phyloP scores from a whole-genome alignment of 257 asterid species.

The Pogostemon cablin region DNA sequence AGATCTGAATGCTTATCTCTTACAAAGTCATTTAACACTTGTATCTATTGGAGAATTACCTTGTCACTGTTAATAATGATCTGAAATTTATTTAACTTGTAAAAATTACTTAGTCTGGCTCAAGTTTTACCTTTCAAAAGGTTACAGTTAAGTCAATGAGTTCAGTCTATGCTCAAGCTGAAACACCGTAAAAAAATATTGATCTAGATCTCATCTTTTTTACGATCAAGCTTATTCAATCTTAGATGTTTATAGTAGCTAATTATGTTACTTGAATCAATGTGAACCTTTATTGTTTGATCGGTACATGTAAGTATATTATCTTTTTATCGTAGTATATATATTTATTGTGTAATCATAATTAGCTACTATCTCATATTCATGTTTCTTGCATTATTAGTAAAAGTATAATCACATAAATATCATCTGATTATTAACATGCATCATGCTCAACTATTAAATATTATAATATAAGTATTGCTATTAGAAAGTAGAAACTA shows the following conservation, averaged over 20 bases:
- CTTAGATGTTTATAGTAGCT: background rate
- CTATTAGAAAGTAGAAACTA: background rate
- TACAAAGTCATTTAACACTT: slow-evolving; percentile 15
- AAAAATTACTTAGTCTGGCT: background rate
- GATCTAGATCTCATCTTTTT: background rate
- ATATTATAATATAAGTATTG: background rate
- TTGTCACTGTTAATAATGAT: background rate
- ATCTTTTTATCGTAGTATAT: background rate
- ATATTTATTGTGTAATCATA: background rate
- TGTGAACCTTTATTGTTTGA: background rate
- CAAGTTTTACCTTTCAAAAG: slow-evolving; percentile 7
- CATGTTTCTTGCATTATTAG: background rate
- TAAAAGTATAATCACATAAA: background rate
- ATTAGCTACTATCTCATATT: background rate
- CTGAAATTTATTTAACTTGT: slow-evolving; percentile 2
- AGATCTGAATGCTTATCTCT: background rate
- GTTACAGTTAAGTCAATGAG: background rate
- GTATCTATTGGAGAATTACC: slow-evolving; percentile 9
- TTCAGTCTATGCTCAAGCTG: background rate
- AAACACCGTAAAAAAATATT: background rate
- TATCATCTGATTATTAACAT: background rate
- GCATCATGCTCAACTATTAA: background rate
- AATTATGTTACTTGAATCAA: background rate
- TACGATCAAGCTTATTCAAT: slow-evolving; percentile 9
- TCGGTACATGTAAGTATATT: background rate